Base-by-base conservation (phyloP, 1,284 basidiomycete species). In the Spongiforma sp. region DNA sequence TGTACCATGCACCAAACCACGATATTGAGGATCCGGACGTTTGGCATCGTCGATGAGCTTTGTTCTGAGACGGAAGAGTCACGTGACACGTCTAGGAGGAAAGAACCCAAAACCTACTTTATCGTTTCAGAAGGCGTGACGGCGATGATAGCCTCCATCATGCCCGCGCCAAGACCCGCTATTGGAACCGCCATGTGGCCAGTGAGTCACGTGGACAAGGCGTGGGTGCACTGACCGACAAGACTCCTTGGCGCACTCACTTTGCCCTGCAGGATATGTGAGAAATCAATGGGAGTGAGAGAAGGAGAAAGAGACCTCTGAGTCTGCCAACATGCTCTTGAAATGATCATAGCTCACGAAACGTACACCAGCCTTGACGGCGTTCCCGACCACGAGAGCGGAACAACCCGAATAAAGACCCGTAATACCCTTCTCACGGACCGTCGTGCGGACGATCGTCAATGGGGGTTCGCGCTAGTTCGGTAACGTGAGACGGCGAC, bases 71-170 rank as follows among this genome's bases (percentile, higher is more conserved):
- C n/a, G 11, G 56, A 33, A 21, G 11, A 3, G 28, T n/a, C 32
- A 43, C 62, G n/a, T 33, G 62, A n/a, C 19, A 39, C 28, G 30
- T 39, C 21, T 21, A 28, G 6, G 39, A 8, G 34, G 11, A 43
- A 30, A 78, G 90, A 52, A 96, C 32, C n/a, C n/a, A n/a, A n/a
- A n/a, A 78, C 91, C 52, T 62, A 96, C 95, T 99, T 99, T 83
- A 99, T 98, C 0, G 97, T 99, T 79, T 99, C 97, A 11, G 94
- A 96, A 1, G 97, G 98, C 0, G 97, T 99, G 9, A 99, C 97
- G 2, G 96, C 97, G 64, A 99, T 89, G 32, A 99, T 77, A 1
- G 97, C 96, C 79, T 99, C 97, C 76, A 86, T 91, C 89, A 98
- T 90, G 14, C 98, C 97, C 3, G 98, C 98, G 52, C 95, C 96